Conservation (phyloP, 805 yeast genomes). For the Clavispora phyllophila region DNA sequence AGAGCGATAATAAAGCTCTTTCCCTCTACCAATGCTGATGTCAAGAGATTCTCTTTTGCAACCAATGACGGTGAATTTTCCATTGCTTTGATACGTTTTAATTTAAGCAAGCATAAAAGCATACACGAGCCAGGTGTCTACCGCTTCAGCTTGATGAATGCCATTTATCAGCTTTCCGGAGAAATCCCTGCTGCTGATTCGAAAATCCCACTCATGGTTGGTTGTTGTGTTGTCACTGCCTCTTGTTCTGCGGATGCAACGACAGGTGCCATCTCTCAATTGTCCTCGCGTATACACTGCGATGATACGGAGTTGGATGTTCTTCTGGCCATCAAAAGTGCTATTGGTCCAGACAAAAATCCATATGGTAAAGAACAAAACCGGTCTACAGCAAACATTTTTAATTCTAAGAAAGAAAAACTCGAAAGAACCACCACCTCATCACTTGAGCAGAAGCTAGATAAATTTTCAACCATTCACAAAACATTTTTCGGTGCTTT, state of each 20-base stretch:
- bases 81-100: constrained; percentile 3
- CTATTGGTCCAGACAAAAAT: neutral
- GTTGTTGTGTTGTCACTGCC: neutral
- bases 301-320: constrained; percentile 8
- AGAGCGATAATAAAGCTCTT: neutral
- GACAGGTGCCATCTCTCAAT: constrained; percentile 7
- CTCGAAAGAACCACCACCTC: too few relatives aligned
- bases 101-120: neutral
- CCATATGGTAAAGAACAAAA: neutral
- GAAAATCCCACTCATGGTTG: neutral
- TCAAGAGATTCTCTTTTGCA: constrained; percentile 1
- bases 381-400: neutral
- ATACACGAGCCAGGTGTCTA: neutral
- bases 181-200: neutral
- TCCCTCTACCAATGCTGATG: constrained; percentile 6
- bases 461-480: constrained; percentile 4
- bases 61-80: neutral
- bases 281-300: constrained; percentile 5
- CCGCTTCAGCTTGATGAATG: neutral
- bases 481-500: constrained; percentile 7
- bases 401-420: neutral
- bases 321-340: constrained; percentile 3
- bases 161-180: neutral
- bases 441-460: neutral
- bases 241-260: constrained; percentile 2